phyloP scores from a whole-genome alignment of 495 filamentous ascomycete species.

The Hypoxylon subgilvum region DNA sequence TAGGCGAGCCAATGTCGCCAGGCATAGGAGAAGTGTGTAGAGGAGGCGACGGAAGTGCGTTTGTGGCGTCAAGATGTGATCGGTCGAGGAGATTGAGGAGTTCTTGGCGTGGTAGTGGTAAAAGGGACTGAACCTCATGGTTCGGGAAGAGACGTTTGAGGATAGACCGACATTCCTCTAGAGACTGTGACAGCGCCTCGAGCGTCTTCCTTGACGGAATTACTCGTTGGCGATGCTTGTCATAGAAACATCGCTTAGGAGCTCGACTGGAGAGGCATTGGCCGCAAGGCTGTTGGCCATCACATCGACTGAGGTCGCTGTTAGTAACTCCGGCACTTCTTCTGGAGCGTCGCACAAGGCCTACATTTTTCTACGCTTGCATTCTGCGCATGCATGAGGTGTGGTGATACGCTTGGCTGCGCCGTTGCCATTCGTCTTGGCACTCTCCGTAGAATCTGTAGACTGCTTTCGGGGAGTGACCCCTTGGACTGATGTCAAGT shows the following conservation, averaged over 20 bases:
- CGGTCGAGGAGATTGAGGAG: constrained; percentile 58
- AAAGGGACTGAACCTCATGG: constrained; percentile 57
- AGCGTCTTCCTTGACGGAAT: constrained; percentile 65
- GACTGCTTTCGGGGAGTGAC: constrained; percentile 56
- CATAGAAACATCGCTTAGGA: constrained; percentile 64
- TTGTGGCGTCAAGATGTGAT: constrained; percentile 46
- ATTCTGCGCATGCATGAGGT: constrained; percentile 64
- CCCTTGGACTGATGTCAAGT: constrained; percentile 48
- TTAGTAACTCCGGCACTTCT: constrained; percentile 31
- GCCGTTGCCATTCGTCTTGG: constrained; percentile 49
- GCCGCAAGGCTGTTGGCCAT: constrained; percentile 64
- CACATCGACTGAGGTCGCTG: constrained; percentile 52
- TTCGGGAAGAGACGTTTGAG: constrained; percentile 61
- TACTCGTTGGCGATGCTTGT: constrained; percentile 64
- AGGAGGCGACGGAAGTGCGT: constrained; percentile 52
- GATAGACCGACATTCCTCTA: constrained; percentile 64
- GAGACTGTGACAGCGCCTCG: constrained; percentile 61
- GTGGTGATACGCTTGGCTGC: constrained; percentile 56
- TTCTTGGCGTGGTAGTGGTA: constrained; percentile 58
- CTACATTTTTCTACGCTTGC: constrained; percentile 65
- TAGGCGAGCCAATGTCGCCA: constrained; percentile 53
- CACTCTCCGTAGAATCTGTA: constrained; percentile 52
- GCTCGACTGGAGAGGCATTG: constrained; percentile 64
- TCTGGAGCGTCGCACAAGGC: constrained; percentile 19
- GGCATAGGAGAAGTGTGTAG: constrained; percentile 50